Evolutionary conservation across 208 protist genomes (phyloP).

Genomic region (Herpetomonas tarakana): DNA sequence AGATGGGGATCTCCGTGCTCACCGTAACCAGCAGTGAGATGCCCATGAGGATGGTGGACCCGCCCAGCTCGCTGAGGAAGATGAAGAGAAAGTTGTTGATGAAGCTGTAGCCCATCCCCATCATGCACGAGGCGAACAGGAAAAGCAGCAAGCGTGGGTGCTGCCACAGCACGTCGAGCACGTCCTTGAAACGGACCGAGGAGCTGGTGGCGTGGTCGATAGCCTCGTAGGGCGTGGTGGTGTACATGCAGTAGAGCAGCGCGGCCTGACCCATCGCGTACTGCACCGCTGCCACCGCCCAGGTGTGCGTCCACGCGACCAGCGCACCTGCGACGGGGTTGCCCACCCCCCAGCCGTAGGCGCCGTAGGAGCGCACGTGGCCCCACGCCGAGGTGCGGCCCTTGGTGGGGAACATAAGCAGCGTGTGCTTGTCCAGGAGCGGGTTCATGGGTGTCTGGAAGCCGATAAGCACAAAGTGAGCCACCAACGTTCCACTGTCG

Average conservation of each 20-base stretch:
- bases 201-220: constrained; percentile 8
- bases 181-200: constrained; percentile 29
- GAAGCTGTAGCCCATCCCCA: constrained; percentile 56
- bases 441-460: constrained; percentile 26
- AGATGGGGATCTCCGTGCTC: constrained; percentile 72
- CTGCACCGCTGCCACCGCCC: constrained; percentile 30
- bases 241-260: constrained; percentile 35
- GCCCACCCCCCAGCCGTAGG: constrained; percentile 58
- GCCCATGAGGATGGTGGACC: constrained; percentile 41
- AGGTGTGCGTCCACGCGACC: constrained; percentile 11
- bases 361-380: constrained; percentile 36
- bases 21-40: constrained; percentile 57
- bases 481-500: not conserved
- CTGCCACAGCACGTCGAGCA: constrained; percentile 21
- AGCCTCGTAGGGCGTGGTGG: constrained; percentile 28
- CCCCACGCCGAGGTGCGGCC: constrained; percentile 32
- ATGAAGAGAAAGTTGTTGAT: constrained; percentile 63
- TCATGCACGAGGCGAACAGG: constrained; percentile 35
- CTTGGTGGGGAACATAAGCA: constrained; percentile 37
- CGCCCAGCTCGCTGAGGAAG: constrained; percentile 43
- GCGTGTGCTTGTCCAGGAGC: constrained; percentile 44
- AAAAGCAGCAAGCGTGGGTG: constrained; percentile 40
- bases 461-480: constrained; percentile 27
- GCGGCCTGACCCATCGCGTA: constrained; percentile 30
- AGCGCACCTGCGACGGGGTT: constrained; percentile 18